Base-by-base conservation (phyloP, 129 eudicot genomes). In the Flaveria sonorensis region DNA sequence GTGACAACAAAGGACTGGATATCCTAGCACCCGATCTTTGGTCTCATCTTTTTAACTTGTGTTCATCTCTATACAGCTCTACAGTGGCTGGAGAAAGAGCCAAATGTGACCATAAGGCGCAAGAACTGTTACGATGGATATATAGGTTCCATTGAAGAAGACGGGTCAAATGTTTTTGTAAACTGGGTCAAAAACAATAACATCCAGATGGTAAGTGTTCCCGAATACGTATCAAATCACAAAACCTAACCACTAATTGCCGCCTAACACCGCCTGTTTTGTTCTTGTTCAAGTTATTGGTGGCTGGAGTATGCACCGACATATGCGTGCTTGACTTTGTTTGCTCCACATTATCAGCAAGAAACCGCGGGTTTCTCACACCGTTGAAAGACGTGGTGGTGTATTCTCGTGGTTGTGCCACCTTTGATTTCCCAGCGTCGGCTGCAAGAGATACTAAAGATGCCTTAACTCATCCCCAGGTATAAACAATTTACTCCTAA, bases 231-330 rank as follows among this genome's bases (percentile, higher is more conserved):
- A 30, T 63, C 8, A 63, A 14, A 28, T 26, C 43, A 10, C 19
- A 9, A 3, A 26, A 12, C 6, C 19, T 62, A 14, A 62, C 43
- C 43, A 13, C 73, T 12, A 53, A 24, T 12, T 0, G 65, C 32
- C 16, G n/a, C 65, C 28, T 23, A 24, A 61, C 15, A 24, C 42
- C 40, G 5, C 15, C 40, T 63, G 4, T 14, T 63, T 59, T 63
- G 30, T 63, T 61, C 19, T 62, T 39, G 70, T 66, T 80, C 21
- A 74, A 88, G 98, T 77, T 94, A 60, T 60, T 94, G 97, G 98
- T 94, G 62, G 88, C 88, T 48, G 96, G 98, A 9, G 91, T 87
- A 84, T 93, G 97, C 86, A 91, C 94, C 15, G 94, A 91, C 64
- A 88, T 91, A 43, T 91, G 94, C 14, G 92, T 91, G 84, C 87